These are phyloP conservation scores for Aspergillus aculeatus DNA, from an alignment of 2,329 filamentous ascomycete species.

Conservation along the genomic window DNA sequence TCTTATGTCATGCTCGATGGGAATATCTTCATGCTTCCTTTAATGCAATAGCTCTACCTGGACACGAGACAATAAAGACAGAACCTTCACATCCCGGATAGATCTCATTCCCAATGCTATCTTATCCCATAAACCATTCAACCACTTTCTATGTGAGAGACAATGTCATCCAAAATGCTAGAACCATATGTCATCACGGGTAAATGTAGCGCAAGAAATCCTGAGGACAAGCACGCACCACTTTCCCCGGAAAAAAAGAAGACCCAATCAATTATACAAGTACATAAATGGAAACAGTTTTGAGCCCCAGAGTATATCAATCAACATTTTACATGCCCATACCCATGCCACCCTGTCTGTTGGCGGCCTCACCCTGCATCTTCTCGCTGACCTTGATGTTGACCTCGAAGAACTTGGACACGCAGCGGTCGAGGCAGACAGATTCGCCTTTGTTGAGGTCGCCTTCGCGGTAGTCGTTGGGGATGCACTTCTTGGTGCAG, in stretches of 20 bases:
- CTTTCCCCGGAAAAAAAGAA: background rate
- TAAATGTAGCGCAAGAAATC: background rate
- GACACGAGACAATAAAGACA: too few relatives aligned
- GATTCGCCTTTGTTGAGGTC: slow-evolving; percentile 99
- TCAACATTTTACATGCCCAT: slow-evolving; percentile 44
- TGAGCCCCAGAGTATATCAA: slow-evolving; percentile 1
- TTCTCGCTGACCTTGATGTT: slow-evolving; percentile 97
- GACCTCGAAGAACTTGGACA: slow-evolving; percentile 97
- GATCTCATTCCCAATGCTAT: background rate
- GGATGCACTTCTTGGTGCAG: slow-evolving; percentile 92
- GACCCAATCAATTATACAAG: slow-evolving; percentile 15
- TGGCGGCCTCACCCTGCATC: slow-evolving; percentile 82
- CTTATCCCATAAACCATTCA: background rate
- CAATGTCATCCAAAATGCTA: background rate
- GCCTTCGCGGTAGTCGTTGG: slow-evolving; percentile 85
- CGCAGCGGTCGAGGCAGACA: slow-evolving; percentile 96
- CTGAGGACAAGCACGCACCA: background rate
- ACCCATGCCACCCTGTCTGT: slow-evolving; percentile 58
- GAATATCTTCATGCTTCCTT: too few relatives aligned
- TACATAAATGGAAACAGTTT: slow-evolving; percentile 2
- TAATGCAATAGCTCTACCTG: too few relatives aligned
- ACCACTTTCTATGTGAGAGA: background rate
- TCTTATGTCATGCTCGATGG: background rate
- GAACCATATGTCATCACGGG: background rate
- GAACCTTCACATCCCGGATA: too few relatives aligned